Percentiles rank a stretch among this genome's conserved stretches.
These are phyloP conservation scores for Phialophora chinensis DNA, from an alignment of 2,329 filamentous ascomycete species.

Conservation along the genomic window DNA sequence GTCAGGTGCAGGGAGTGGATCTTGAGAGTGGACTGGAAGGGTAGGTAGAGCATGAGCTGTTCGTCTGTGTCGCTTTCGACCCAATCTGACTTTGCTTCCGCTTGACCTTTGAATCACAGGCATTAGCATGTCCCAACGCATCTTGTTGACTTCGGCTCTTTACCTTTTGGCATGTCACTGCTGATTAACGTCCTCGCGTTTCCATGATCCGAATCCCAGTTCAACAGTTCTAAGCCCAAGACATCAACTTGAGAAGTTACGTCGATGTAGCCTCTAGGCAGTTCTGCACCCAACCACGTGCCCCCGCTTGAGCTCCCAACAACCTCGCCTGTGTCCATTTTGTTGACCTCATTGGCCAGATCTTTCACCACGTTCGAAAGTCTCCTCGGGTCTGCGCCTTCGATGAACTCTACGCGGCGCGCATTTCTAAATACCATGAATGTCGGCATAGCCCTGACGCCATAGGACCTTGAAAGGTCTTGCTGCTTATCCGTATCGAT, in stretches of 20 bases:
- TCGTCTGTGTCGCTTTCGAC: slow-evolving; percentile 97
- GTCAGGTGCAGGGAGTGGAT: slow-evolving; percentile 88
- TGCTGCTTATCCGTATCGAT: slow-evolving; percentile 80
- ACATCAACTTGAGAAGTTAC: slow-evolving; percentile 82
- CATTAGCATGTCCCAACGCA: slow-evolving; percentile 83
- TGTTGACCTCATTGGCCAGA: slow-evolving; percentile 68
- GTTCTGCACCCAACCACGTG: slow-evolving; percentile 73
- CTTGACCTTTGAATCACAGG: slow-evolving; percentile 53
- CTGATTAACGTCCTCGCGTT: slow-evolving; percentile 76
- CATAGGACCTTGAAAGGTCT: slow-evolving; percentile 75
- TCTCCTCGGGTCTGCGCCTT: slow-evolving; percentile 74
- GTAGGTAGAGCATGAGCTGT: slow-evolving; percentile 90
- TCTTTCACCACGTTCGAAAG: slow-evolving; percentile 74
- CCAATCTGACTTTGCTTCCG: slow-evolving; percentile 71
- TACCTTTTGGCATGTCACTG: slow-evolving; percentile 62
- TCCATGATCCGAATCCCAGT: slow-evolving; percentile 78
- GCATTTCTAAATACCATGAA: slow-evolving; percentile 85
- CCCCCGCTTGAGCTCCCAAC: slow-evolving; percentile 52
- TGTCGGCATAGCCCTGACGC: slow-evolving; percentile 81
- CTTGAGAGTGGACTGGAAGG: slow-evolving; percentile 87
- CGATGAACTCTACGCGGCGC: slow-evolving; percentile 69
- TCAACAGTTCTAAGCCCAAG: slow-evolving; percentile 82
- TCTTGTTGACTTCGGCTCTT: slow-evolving; percentile 55
- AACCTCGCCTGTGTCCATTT: slow-evolving; percentile 48
- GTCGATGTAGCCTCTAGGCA: slow-evolving; percentile 82